Base-by-base conservation (phyloP, 352 stramenopile genomes). In the Phytophthora vignae region DNA sequence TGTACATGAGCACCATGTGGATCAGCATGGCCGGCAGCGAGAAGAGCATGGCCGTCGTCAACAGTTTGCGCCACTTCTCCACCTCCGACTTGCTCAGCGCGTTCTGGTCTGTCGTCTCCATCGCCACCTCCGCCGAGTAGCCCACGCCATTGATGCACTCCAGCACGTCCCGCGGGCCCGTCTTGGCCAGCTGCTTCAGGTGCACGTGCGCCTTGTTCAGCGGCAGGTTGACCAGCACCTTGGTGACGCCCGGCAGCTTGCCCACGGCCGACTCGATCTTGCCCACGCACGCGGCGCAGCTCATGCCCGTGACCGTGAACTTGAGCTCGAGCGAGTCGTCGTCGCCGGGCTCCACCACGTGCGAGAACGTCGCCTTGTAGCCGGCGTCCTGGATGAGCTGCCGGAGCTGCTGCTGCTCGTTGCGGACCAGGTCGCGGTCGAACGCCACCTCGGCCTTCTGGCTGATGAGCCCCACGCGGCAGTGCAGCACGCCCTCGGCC, bases 1-100 rank as follows among this genome's bases (percentile, higher is more conserved):
- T 94, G 67, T 94, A 92, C 48, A 88, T 83, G 12, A 96, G 70
- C 44, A 97, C 85, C 90, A 96, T 96, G 83, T 96, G 87, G 44
- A 97, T 92, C 15, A 96, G 64, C 75, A 89, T 94, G 17, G 87
- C 87, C 2, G 90, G 90, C 29, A 95, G 66, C n/a, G 90, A 90
- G 68, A 97, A 97, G 15, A 96, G 48, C 70, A 96, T 80, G 57
- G 87, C 85, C 10, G 79, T 92, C 21, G 88, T 78, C 50, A 97
- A 68, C 49, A 96, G 69, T 21, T 80, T 72, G 49, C 82, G 79
- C 90, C 90, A 97, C 65, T 95, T 91, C 14, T 86, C 52, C 50
- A 90, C 87, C 67, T 97, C 87, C 31, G 76, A 90, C 60, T 87
- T 84, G 64, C 83, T 93, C 61, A 92, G 61, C 4, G 78, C 76